Conservation (phyloP, 2,329 filamentous ascomycete species). For the Anthostomella pinea region DNA sequence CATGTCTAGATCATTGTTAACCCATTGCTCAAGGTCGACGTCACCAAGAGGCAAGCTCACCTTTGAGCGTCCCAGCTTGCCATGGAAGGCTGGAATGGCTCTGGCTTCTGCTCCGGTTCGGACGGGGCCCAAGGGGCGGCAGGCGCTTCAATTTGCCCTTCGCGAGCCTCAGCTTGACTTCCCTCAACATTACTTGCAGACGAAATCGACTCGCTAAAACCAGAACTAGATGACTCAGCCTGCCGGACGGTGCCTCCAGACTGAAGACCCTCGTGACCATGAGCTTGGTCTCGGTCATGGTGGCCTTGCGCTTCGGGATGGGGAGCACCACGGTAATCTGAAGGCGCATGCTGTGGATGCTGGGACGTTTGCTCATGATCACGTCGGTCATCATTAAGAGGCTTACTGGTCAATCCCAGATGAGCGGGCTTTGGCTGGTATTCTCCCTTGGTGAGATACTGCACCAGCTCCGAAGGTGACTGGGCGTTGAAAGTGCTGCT, state of each 20-base stretch:
- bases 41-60: slow-evolving; percentile 32
- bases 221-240: slow-evolving; percentile 17
- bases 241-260: slow-evolving; percentile 22
- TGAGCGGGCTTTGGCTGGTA: slow-evolving; percentile 36
- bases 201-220: slow-evolving; percentile 24
- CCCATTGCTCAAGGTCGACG: not conserved
- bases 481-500: slow-evolving; percentile 2
- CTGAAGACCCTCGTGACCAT: slow-evolving; percentile 14
- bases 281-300: too few relatives aligned
- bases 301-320: slow-evolving; percentile 10
- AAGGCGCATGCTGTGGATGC: slow-evolving; percentile 5
- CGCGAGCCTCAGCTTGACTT: slow-evolving; percentile 47
- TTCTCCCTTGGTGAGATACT: slow-evolving; percentile 55
- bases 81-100: slow-evolving; percentile 30
- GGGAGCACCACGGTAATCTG: slow-evolving; percentile 10
- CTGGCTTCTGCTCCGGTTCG: slow-evolving; percentile 35
- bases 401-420: slow-evolving; percentile 32
- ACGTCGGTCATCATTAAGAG: slow-evolving; percentile 25
- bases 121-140: slow-evolving; percentile 36
- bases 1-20: slow-evolving; percentile 48
- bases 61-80: slow-evolving; percentile 53
- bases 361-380: slow-evolving; percentile 15
- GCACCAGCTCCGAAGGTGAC: slow-evolving; percentile 39
- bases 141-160: slow-evolving; percentile 37
- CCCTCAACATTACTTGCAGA: slow-evolving; percentile 40